Conservation (phyloP, 2,329 filamentous ascomycete genomes). For the Huntiella omanensis region DNA sequence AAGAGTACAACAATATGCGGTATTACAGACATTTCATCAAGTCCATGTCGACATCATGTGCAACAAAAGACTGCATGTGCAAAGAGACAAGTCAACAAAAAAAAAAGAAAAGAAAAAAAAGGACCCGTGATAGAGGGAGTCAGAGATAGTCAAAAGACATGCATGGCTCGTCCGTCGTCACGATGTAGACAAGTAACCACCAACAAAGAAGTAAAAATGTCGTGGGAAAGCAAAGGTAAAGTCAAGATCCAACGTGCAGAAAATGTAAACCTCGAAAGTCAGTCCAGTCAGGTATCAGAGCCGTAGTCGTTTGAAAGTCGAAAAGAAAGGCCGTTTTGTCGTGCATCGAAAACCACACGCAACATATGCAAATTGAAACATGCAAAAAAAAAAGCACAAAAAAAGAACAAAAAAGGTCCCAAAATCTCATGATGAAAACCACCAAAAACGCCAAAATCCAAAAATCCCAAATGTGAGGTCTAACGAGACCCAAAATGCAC, state of each 20-base stretch:
- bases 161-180: constrained; percentile 4
- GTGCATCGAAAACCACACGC: too few species aligned
- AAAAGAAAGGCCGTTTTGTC: too few species aligned
- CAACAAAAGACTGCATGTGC: neutral
- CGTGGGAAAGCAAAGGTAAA: constrained; percentile 3
- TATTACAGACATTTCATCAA: neutral
- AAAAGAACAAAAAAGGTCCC: too few species aligned
- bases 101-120: neutral
- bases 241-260: neutral
- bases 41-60: too few species aligned
- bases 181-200: constrained; percentile 1
- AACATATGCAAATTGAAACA: too few species aligned
- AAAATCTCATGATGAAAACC: too few species aligned
- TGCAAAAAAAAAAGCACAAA: too few species aligned
- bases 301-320: too few species aligned
- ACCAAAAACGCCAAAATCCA: too few species aligned
- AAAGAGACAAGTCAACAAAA: neutral
- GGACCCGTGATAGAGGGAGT: constrained; percentile 5
- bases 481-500: too few species aligned
- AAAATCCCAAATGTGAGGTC: too few species aligned
- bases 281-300: too few species aligned
- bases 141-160: constrained; percentile 3
- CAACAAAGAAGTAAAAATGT: constrained; percentile 4
- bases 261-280: neutral
- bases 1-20: neutral